Base-by-base conservation (phyloP, 148 eudicot genomes). In the Persicaria tinctoria region DNA sequence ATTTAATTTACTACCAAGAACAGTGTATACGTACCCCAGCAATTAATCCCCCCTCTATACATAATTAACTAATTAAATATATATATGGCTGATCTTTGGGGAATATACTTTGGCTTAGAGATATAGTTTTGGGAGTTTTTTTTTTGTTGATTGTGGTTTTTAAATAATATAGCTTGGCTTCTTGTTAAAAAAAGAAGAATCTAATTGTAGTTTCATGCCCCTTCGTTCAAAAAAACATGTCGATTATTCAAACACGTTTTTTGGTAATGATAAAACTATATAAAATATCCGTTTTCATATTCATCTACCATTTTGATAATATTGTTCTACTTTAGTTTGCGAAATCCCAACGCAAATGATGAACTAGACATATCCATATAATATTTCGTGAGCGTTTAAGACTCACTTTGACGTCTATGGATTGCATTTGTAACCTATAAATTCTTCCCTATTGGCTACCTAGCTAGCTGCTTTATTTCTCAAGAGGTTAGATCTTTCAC, bases 281-380 rank as follows among this genome's bases (percentile, higher is more conserved):
- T 23, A 23, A 23, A 23, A 70, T 70, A 70, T 70, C 53, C 32
- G 11, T 3, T 71, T 27, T 71, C 74, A 71, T 71, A 71, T 71
- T 47, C 73, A 46, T 71, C 32, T 48, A 2, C 46, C 32, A 60
- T 48, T 10, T 73, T 50, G 46, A 13, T 70, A 41, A 66, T 72
- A 46, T 59, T 70, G 38, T 56, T 46, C 72, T 44, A 44, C 27
- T 23, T 23, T 44, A 44, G 0, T 23, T 23, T 23, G 27, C 1
- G 27, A 23, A 23, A 23, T 23, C 27, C 27, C 27, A 23, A 23
- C 27, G 1, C 27, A 23, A 23, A 23, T 0, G 44, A 62, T 14
- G 12, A 32, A 23, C 48, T 68, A 32, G 4, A 53, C 11, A 4
- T 9, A 9, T 53, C 57, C 12, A 66, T 44, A 2, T 3, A 2